Base-by-base conservation (phyloP, 768 basidiomycete species). In the Collybia sordida region DNA sequence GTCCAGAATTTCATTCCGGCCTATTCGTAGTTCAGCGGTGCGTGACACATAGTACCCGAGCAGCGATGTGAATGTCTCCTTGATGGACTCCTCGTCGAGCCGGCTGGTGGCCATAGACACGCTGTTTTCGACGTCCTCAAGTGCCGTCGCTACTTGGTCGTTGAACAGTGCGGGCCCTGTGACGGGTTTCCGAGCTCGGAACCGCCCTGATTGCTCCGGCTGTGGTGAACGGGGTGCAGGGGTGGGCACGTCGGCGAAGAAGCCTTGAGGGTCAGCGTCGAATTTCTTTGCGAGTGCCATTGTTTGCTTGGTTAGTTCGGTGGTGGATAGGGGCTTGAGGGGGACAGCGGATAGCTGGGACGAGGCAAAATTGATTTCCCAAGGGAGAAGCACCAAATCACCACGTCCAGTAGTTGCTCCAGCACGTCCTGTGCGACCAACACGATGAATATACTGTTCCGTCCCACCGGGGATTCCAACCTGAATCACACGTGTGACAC, bases 401-500 rank as follows among this genome's bases (percentile, higher is more conserved):
- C 89, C 90, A 45, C 88, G 80, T 3, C 86, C 86, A 6, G 66
- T 59, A 14, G 73, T 72, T 11, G 31, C 31, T 8, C 76, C 74
- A 2, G 81, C 88, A 56, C 93, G 83, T 18, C 90, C 92, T 0
- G 93, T 92, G 47, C 93, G 79, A 3, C 90, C 89, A 38, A 96
- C 82, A 50, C 94, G 87, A 57, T 94, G 91, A 43, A 93, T 73
- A 63, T 97, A 96, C 55, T 85, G 80, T 18, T 92, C 87, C 8
- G 79, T 67, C 1, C 69, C 73, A 5, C 69, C 64, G 2, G 96
- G 94, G 6, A 89, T 73, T 44, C 96, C 94, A 44, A 99, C 74
- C 65, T 98, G 97, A 55, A 98, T 88, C 53, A 95, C 88, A 34
- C 93, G 84, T 0, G 90, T 91, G 18, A 94, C 89, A 17, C 81